Evolutionary conservation across 2,329 filamentous ascomycete genomes (phyloP), one percentile per base, ranked within the genome.

Genomic region (Ascochyta viciae-villosae): DNA sequence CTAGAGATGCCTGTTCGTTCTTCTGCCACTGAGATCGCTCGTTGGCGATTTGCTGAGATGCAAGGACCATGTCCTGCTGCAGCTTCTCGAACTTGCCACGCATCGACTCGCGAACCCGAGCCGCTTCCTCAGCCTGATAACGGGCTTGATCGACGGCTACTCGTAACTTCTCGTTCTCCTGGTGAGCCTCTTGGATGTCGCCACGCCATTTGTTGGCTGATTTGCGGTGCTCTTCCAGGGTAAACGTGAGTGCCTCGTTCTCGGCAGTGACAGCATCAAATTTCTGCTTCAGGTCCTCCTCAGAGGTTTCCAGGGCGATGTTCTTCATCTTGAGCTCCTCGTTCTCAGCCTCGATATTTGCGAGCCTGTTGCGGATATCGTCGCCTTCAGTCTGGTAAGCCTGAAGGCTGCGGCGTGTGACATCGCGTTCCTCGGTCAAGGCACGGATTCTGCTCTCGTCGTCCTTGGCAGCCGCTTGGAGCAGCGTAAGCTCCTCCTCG

Each of bases 21-120:
- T 90, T 89, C 67, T 87, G 86, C 78, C 90, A 93, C 33, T 85
- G 83, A 27, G 89, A 87, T 71, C 93, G 94, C 71, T 98, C 93
- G 66, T 90, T 87, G 22, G 89, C 87, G 59, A 97, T 87, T 59
- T 96, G 89, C 42, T 87, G 86, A 49, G 91, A 88, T 44, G 92
- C 90, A 52, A 82, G 82, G 29, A 87, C 85, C 89, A 98, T 94
- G 65, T 97, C 92, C 61, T 92, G 86, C 76, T 98, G 93, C 35
- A 99, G 81, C 57, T 87, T 87, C 65, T 94, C 86, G 68, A 97
- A 90, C 76, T 95, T 96, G 73, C 82, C 82, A 63, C 92, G 89
- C 85, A 96, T 93, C 58, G 84, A 87, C 72, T 96, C 91, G 54
- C 92, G 89, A 56, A 96, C 85, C 61, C 89, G 87, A 70, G 93